Percentiles rank a stretch among this genome's conserved stretches.
These are phyloP conservation scores for Penium margaritaceum DNA, from an alignment of 139 green algal species.

Conservation along the genomic window DNA sequence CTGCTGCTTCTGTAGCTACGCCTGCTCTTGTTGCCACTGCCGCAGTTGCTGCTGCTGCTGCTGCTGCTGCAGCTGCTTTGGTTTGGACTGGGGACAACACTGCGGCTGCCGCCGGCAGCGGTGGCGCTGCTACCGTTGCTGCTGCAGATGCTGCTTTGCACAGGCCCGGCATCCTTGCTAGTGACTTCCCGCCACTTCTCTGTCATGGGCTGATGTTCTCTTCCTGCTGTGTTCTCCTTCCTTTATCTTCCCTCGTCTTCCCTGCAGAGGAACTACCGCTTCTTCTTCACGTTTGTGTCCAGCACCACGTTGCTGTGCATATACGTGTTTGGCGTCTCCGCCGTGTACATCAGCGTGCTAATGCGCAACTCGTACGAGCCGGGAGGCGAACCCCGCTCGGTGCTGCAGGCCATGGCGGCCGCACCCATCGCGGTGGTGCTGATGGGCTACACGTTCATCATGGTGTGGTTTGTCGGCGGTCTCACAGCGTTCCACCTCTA, in stretches of 20 bases:
- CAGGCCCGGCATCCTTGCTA: neutral
- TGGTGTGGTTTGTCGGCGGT: constrained; percentile 83
- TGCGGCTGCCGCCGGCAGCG: neutral
- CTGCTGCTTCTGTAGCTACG: neutral
- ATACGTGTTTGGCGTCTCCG: constrained; percentile 68
- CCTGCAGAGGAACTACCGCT: constrained; percentile 84
- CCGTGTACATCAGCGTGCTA: constrained; percentile 43
- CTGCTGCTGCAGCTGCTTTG: neutral
- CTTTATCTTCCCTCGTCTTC: neutral
- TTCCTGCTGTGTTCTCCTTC: no score
- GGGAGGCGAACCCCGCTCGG: neutral
- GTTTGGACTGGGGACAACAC: no score
- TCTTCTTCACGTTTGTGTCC: constrained; percentile 90
- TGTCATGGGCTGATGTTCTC: no score
- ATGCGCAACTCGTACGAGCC: constrained; percentile 4
- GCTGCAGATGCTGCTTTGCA: neutral
- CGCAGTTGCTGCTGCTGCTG: neutral
- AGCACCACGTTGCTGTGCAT: constrained; percentile 71
- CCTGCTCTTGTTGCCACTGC: neutral
- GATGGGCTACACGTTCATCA: constrained; percentile 45
- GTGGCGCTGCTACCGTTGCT: neutral
- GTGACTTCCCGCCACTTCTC: no score
- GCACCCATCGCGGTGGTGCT: constrained; percentile 57
- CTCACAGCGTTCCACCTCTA: constrained; percentile 85
- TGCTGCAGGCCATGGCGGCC: constrained; percentile 43